Percentiles rank a stretch among this genome's conserved stretches.
phyloP scores from a whole-genome alignment of 1,284 basidiomycete species.

The Marasmius fiardii region DNA sequence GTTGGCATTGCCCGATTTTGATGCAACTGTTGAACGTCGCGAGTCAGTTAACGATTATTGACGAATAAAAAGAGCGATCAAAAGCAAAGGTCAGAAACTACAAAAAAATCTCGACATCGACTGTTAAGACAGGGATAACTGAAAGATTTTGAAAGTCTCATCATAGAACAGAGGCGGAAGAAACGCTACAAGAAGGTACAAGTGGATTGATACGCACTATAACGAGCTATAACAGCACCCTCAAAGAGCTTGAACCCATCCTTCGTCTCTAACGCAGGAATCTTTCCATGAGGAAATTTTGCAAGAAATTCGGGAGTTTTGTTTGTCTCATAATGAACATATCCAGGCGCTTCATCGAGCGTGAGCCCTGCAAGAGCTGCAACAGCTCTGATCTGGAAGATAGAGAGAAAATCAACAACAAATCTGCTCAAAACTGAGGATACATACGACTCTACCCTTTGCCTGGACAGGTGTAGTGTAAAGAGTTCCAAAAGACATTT shows the following conservation, averaged over 20 bases:
- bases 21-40: constrained; percentile 57
- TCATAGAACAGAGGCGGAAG: constrained; percentile 19
- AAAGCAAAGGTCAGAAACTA: constrained; percentile 32
- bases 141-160: constrained; percentile 39
- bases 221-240: constrained; percentile 79
- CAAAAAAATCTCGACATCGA: constrained; percentile 50
- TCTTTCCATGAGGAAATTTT: constrained; percentile 84
- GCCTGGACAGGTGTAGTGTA: constrained; percentile 43
- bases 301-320: constrained; percentile 71
- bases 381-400: constrained; percentile 61
- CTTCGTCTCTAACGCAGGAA: constrained; percentile 77
- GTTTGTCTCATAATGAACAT: constrained; percentile 74
- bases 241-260: constrained; percentile 86
- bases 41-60: constrained; percentile 12
- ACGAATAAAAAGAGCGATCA: not conserved
- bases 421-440: not conserved
- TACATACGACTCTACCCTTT: constrained; percentile 50
- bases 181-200: not conserved
- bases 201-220: constrained; percentile 65
- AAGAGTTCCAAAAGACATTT: constrained; percentile 63
- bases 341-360: constrained; percentile 54
- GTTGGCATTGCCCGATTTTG: constrained; percentile 39
- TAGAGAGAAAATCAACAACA: constrained; percentile 1
- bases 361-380: constrained; percentile 73
- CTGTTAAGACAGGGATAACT: constrained; percentile 68